Conservation (phyloP, 805 yeast genomes). For the Candida boleticola region DNA sequence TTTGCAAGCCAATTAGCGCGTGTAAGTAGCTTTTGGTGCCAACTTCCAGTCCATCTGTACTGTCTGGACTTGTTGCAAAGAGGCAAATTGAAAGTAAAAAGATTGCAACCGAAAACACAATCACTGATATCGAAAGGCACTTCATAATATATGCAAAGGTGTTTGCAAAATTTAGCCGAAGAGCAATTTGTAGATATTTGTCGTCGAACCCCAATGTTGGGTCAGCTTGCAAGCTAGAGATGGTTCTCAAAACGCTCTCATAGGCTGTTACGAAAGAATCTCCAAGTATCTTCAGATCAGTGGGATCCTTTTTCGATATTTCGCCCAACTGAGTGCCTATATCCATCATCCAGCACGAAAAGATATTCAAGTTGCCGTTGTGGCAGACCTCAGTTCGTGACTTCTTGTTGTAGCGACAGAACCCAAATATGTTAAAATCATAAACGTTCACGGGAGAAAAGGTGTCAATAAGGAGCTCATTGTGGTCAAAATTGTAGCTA, state of each 20-base stretch:
- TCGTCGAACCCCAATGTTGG: too few species aligned
- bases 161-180: too few species aligned
- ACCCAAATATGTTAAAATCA: constrained; percentile 47
- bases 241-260: neutral
- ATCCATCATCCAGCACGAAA: constrained; percentile 48
- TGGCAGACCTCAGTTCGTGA: constrained; percentile 23
- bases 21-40: too few species aligned
- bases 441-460: constrained; percentile 42
- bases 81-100: neutral
- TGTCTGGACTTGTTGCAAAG: too few species aligned
- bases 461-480: constrained; percentile 37
- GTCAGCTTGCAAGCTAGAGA: too few species aligned
- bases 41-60: too few species aligned
- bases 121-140: too few species aligned
- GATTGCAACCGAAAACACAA: neutral
- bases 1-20: too few species aligned
- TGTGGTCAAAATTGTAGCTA: too few species aligned
- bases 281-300: constrained; percentile 38
- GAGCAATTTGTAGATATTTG: too few species aligned
- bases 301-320: constrained; percentile 29
- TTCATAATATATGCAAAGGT: too few species aligned
- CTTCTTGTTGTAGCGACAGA: constrained; percentile 38
- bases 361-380: constrained; percentile 40
- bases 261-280: constrained; percentile 41
- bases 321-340: constrained; percentile 46